Evolutionary conservation across 2,329 filamentous ascomycete genomes (phyloP).

Genomic region (Ilyonectria robusta): DNA sequence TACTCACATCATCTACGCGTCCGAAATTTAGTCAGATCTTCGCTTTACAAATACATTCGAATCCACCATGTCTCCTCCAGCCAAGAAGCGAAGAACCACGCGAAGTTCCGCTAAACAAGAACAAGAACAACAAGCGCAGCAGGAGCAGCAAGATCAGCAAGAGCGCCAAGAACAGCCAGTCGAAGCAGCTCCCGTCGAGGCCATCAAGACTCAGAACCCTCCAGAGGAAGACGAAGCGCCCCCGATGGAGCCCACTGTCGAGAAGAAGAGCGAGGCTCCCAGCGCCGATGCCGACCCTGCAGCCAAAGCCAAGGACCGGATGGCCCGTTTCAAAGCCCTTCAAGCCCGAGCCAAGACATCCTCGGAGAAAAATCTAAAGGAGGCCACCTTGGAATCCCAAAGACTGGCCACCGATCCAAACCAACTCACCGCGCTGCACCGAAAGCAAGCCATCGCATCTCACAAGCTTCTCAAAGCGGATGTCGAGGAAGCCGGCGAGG

Average conservation of each 20-base stretch:
- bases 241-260: constrained; percentile 25
- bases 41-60: not conserved
- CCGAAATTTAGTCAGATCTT: not conserved
- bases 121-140: not conserved
- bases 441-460: constrained; percentile 88
- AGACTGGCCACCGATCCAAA: constrained; percentile 83
- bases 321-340: constrained; percentile 88
- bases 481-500: constrained; percentile 85
- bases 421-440: constrained; percentile 82
- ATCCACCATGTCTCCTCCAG: constrained; percentile 46
- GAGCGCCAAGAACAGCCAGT: constrained; percentile 12
- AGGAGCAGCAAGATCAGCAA: constrained; percentile 2
- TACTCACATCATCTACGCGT: not conserved
- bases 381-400: constrained; percentile 86
- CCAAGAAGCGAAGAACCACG: constrained; percentile 48
- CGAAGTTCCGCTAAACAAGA: constrained; percentile 5
- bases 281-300: constrained; percentile 50
- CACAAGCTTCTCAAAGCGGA: constrained; percentile 96
- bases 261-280: constrained; percentile 37
- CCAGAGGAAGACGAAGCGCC: constrained; percentile 20
- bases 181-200: not conserved
- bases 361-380: constrained; percentile 82
- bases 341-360: constrained; percentile 84
- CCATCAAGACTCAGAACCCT: constrained; percentile 4
- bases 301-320: constrained; percentile 73